Base-by-base conservation (phyloP, 768 basidiomycete species). In the Guyanaporus albipodus region DNA sequence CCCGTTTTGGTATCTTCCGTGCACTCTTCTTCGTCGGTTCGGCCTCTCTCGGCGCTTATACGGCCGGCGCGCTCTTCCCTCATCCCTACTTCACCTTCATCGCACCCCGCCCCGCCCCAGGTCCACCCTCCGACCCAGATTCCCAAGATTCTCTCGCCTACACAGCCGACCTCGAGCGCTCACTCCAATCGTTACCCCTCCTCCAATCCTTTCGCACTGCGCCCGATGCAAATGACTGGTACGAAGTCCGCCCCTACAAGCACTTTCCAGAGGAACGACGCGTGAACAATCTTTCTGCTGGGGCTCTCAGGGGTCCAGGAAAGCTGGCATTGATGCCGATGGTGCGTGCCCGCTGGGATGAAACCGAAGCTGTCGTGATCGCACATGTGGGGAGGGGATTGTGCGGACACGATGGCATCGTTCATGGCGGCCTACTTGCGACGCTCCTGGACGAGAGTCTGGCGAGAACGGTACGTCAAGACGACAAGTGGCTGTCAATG, bases 391-490 rank as follows among this genome's bases (percentile, higher is more conserved):
- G 95, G 2, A 70, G 87, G 33, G 87, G 84, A 2, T 52, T 98
- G 42, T 98, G 95, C 60, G 94, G 90, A 4, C 87, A 95, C 52
- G 92, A 95, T 66, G 95, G 95, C 0, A 92, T 99, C 50, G 71
- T 97, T 3, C 95, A 99, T 57, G 95, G 95, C 0, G 95, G 95
- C 2, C 58, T 98, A 48, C 72, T 98, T 17, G 91, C 93, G 31
- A 96, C 92, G 2, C 66, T 98, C 15, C 63, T 96, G 45, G 95
- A 99, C 53, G 95, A 99, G 72, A 73, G 74, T 14, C 61, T 96
- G 34, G 84, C 84, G 45, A 71, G 95, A 49, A 86, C 81, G 57
- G 94, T 94, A 59, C 51, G 83, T 57, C 6, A 2, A 18, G 36
- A 17, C 9, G 26, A 17, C 4, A 9, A 2, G 14, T 40, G 33